Evolutionary conservation across 1,284 basidiomycete species (phyloP), one percentile per base, ranked within the genome.

Genomic region (Phlebopus sp.): DNA sequence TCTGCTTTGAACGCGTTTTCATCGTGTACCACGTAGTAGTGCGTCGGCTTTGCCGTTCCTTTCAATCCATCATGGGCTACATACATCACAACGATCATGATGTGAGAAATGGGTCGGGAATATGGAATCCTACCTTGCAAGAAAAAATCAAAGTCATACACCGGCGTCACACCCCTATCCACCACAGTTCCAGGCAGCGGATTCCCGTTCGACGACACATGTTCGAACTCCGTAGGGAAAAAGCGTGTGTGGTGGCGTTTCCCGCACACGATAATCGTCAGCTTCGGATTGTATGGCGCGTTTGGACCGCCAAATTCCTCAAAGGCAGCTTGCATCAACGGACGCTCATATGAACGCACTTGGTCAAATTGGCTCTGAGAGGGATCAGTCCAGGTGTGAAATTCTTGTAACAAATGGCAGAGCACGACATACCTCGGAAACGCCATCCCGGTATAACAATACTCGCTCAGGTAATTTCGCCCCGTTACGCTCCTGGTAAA

Each of bases 91-190:
- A 11, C 10, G 21, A 6, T 37, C 21, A 53, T 29, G 4, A 9
- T 9, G 34, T 10, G 11, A 25, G 3, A n/a, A 15, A 43, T 21
- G 76, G 75, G 40, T 11, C 34, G 29, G 8, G 14, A 19, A 49
- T 7, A 30, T 29, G 9, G 36, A 46, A 4, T 25, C 25, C 11
- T 18, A 76, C 79, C 75, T 71, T 81, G 79, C 6, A 90, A 69
- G 70, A 84, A 89, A 67, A 90, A 89, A 59, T 90, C 87, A 55
- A 84, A 88, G 42, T 85, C 76, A 58, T 86, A 89, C 5, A 86
- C 75, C 0, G 81, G 74, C 0, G 85, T 88, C 17, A 86, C 75
- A 13, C 78, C 79, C 9, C 76, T 72, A 54, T 90, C 87, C 43
- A 90, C 86, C 17, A 90, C 83, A 9, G 86, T 89, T 6, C 87